These are phyloP conservation scores for Apiospora aurea DNA, from an alignment of 2,329 filamentous ascomycete genomes.

Conservation along the genomic window DNA sequence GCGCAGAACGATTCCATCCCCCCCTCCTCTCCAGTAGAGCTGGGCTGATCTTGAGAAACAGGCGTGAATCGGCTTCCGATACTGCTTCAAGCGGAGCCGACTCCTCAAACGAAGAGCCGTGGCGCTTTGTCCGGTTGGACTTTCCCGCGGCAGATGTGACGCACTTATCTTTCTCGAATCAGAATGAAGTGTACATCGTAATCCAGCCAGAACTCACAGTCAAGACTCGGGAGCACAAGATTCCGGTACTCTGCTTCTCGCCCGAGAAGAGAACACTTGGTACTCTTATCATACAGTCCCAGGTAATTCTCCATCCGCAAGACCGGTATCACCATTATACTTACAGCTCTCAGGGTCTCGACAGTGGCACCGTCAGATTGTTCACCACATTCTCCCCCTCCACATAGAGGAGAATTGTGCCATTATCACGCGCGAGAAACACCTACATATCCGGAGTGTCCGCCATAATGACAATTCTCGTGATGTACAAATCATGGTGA, in stretches of 20 bases:
- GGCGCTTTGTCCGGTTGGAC: neutral
- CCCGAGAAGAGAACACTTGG: constrained; percentile 11
- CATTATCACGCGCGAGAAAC: constrained; percentile 6
- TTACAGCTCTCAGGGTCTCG: neutral
- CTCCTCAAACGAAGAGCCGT: neutral
- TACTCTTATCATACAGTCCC: constrained; percentile 16
- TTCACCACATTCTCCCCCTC: constrained; percentile 17
- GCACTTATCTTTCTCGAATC: constrained; percentile 6
- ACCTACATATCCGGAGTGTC: constrained; percentile 1
- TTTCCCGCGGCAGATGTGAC: constrained; percentile 15
- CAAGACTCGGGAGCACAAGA: constrained; percentile 1
- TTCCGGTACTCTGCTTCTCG: constrained; percentile 12
- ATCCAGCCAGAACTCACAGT: constrained; percentile 18
- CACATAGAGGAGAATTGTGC: constrained; percentile 10
- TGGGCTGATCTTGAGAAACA: neutral
- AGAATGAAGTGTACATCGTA: neutral
- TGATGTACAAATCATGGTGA: constrained; percentile 1
- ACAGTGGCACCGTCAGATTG: constrained; percentile 14
- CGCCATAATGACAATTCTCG: neutral
- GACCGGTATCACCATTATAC: neutral
- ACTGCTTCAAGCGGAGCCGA: constrained; percentile 6
- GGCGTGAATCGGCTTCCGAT: constrained; percentile 6
- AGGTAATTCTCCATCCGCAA: neutral
- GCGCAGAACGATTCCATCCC: too few species aligned
- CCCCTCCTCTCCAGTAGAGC: neutral